These are phyloP conservation scores for Carex cristatella DNA, from an alignment of 176 grass and related monocot genomes.

Conservation along the genomic window DNA sequence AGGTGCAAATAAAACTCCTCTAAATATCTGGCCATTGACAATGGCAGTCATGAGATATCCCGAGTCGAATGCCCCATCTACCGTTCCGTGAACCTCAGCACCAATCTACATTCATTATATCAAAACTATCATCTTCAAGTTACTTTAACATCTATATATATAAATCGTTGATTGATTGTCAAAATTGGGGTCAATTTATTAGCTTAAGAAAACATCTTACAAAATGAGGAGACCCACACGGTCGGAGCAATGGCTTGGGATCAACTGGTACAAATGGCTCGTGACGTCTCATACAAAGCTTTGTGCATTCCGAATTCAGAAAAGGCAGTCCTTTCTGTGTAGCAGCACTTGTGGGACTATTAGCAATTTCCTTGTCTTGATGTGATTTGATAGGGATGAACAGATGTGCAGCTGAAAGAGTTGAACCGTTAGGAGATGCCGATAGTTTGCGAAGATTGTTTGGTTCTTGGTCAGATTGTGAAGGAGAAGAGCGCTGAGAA, in stretches of 20 bases:
- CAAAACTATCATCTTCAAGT: not conserved
- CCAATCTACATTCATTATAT: conserved; percentile 53
- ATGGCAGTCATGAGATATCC: conserved; percentile 87
- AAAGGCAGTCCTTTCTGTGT: conserved; percentile 8
- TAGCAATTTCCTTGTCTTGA: conserved; percentile 25
- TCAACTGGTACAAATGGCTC: conserved; percentile 59
- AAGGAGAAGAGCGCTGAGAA: conserved; percentile 87
- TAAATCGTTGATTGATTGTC: not conserved
- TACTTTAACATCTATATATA: not conserved
- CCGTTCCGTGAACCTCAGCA: conserved; percentile 58
- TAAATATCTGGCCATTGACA: conserved; percentile 80
- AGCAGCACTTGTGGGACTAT: not conserved
- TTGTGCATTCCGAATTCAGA: not conserved
- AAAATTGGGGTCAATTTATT: not conserved
- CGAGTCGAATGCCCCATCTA: conserved; percentile 91
- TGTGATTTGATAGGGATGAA: conserved; percentile 50
- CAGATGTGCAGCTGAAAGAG: conserved; percentile 38
- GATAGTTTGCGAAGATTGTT: conserved; percentile 58
- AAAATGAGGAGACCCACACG: conserved; percentile 33
- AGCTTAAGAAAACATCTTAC: conserved; percentile 32
- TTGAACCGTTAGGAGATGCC: conserved; percentile 42
- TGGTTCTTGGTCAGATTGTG: conserved; percentile 87
- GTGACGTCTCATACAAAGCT: conserved; percentile 31
- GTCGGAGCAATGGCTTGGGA: conserved; percentile 37
- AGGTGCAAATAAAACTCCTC: conserved; percentile 87